Evolutionary conservation across 2,329 filamentous ascomycete species (phyloP), one percentile per base, ranked within the genome.

Genomic region (Pseudopyrenochaeta lycopersici): DNA sequence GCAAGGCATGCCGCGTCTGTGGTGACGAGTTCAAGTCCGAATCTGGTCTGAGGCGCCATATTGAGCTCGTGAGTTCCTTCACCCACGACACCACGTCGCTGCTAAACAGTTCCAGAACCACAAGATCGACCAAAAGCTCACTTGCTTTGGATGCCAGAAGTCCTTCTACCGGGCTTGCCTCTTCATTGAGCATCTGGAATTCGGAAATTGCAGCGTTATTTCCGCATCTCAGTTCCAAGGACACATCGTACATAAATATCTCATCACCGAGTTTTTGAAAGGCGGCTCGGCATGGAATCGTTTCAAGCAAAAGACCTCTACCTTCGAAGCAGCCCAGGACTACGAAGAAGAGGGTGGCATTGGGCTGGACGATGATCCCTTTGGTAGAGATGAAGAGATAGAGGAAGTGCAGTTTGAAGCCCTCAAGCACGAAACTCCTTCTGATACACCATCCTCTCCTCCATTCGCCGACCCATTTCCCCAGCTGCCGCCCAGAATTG

Each of bases 1-100:
- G 84, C 56, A 80, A 83, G 40, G 79, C 79, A 45, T 88, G 85
- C 66, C 81, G 83, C 11, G 76, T 85, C 36, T 88, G 85, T 47
- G 82, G 81, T 11, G 67, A 78, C 7, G 84, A 87, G 36, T 87
- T 85, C 71, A 80, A 80, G 55, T 84, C 79, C 23, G 74, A 78
- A 2, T 77, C 77, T 18, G 85, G 84, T 1, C 75, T 82, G 10
- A 79, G 81, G 47, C 63, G 63, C 17, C 85, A 88, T 58, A 77
- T 85, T n/a, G 74, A 77, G 49, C 68, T 77, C 58, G 84, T 85
- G 64, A 65, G 77, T 64, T 9, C 17, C 5, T 35, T 3, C 35
- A 27, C 17, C 17, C 14, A 9, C 15, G 12, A 14, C 29, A 38
- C 12, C 21, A 20, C 27, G 44, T 11, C n/a, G 6, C 5, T 20